Percentiles rank a stretch among this genome's conserved stretches.
Conservation (phyloP, 108 stramenopile species). For the Conticribra guillardii region DNA sequence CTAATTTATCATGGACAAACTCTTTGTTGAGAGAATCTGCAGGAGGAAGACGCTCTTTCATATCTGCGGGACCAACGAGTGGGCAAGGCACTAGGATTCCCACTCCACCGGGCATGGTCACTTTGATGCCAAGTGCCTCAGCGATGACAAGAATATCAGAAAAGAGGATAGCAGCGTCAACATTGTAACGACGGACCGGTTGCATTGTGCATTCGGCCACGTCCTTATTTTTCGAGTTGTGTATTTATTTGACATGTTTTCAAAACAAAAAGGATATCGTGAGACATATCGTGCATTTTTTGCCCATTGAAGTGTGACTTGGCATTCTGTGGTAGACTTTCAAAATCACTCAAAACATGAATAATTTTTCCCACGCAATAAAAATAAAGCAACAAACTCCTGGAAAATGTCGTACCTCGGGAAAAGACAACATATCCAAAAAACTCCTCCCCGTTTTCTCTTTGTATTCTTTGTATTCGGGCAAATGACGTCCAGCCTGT, state of each 20-base stretch:
- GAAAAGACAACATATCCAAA: constrained; percentile 86
- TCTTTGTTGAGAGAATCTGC: constrained; percentile 57
- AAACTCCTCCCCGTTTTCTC: constrained; percentile 83
- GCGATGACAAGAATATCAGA: constrained; percentile 95
- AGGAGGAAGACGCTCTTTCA: constrained; percentile 73
- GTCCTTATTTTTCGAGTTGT: too few species aligned
- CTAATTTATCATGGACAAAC: constrained; percentile 80
- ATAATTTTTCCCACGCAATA: too few species aligned
- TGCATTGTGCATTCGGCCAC: constrained; percentile 97
- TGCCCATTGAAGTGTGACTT: too few species aligned
- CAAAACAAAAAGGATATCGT: neutral
- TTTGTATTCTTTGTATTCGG: constrained; percentile 92
- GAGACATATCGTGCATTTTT: too few species aligned
- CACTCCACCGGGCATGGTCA: constrained; percentile 95
- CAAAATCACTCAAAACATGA: too few species aligned
- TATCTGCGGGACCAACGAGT: constrained; percentile 74
- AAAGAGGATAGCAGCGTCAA: constrained; percentile 96
- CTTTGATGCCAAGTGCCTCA: constrained; percentile 85
- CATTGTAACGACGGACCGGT: constrained; percentile 88
- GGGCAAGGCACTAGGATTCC: constrained; percentile 93
- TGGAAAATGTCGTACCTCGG: constrained; percentile 47
- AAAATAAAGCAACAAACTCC: too few species aligned
- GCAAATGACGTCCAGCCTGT: constrained; percentile 94
- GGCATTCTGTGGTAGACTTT: too few species aligned
- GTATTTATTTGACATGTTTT: too few species aligned